Evolutionary conservation across 352 stramenopile genomes (phyloP).

Genomic region (Pythium chondricola): DNA sequence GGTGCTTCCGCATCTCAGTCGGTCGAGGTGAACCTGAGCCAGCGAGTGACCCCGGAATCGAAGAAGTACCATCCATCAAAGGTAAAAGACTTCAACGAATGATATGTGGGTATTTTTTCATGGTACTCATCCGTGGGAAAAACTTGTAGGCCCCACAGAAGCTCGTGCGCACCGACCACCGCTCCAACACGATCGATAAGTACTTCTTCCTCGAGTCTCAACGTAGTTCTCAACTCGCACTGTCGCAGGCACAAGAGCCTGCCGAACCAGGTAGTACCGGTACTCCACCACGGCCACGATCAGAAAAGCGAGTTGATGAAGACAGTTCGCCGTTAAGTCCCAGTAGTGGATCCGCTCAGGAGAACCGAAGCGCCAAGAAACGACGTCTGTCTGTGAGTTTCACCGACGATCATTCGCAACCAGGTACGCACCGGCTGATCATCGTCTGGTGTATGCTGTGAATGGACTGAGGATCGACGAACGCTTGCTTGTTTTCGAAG

Average conservation of each 20-base stretch:
- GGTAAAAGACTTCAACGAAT: slow-evolving; percentile 34
- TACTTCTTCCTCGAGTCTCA: slow-evolving; percentile 80
- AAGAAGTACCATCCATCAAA: slow-evolving; percentile 67
- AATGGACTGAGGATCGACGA: too few species aligned
- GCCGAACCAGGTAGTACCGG: too few species aligned
- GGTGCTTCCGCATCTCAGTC: slow-evolving; percentile 20
- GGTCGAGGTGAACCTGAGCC: slow-evolving; percentile 53
- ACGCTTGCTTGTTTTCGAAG: slow-evolving; percentile 7
- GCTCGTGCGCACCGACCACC: slow-evolving; percentile 77
- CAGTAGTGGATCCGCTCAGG: background rate
- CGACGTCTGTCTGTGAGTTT: slow-evolving; percentile 11
- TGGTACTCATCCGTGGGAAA: too few species aligned
- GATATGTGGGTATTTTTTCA: too few species aligned
- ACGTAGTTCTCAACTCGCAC: slow-evolving; percentile 36
- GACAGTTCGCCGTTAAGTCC: background rate
- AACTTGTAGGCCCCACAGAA: slow-evolving; percentile 66
- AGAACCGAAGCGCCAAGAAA: slow-evolving; percentile 6
- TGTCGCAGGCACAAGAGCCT: slow-evolving; percentile 28
- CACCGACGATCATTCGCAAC: background rate
- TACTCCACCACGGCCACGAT: background rate
- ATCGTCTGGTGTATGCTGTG: background rate
- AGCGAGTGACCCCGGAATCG: slow-evolving; percentile 43
- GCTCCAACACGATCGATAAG: slow-evolving; percentile 84
- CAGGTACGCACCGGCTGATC: background rate
- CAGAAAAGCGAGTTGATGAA: background rate